Base-by-base conservation (phyloP, 495 filamentous ascomycete species). In the Letharia columbiana region DNA sequence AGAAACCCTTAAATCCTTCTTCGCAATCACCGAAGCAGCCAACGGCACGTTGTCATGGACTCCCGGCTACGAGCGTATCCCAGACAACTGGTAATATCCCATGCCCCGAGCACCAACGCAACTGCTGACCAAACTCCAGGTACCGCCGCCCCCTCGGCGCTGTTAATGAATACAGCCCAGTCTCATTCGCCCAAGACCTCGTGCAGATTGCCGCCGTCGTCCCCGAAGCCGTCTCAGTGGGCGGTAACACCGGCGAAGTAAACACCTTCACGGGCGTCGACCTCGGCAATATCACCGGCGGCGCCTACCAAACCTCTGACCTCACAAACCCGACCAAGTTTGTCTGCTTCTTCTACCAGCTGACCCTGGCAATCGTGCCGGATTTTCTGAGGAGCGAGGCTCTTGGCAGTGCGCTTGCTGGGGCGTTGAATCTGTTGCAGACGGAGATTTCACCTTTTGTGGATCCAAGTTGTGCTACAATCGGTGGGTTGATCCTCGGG, bases 1-100 rank as follows among this genome's bases (percentile, higher is more conserved):
- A 68, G 70, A 74, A 20, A 73, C 74, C 40, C 67, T 85, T 42
- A 77, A 76, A 20, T 79, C 76, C 60, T 83, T 83, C 70, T 82
- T 77, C 65, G 75, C 73, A 1, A 78, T 84, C 56, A 77, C 77
- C 47, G 69, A 75, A 17, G 60, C 49, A 10, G 15, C 40, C 23
- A 72, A 76, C 28, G 76, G 75, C 28, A 74, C 74, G 33, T 65
- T 82, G 18, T 73, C 69, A 0, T 82, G 77, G 64, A 75, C 68
- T 3, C 73, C 78, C 50, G 83, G 83, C 35, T 74, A 81, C 69
- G 83, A 85, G 67, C 71, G 74, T 39, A 84, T 84, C 62, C 84
- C 86, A 0, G 76, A 84, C 37, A 87, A 87, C 65, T 87, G 83
- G 84, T 86, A 85, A 74, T 79, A 78, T 57, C 77, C 79, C 9